phyloP scores from a whole-genome alignment of 2,329 filamentous ascomycete genomes.

The Talaromyces piceae region DNA sequence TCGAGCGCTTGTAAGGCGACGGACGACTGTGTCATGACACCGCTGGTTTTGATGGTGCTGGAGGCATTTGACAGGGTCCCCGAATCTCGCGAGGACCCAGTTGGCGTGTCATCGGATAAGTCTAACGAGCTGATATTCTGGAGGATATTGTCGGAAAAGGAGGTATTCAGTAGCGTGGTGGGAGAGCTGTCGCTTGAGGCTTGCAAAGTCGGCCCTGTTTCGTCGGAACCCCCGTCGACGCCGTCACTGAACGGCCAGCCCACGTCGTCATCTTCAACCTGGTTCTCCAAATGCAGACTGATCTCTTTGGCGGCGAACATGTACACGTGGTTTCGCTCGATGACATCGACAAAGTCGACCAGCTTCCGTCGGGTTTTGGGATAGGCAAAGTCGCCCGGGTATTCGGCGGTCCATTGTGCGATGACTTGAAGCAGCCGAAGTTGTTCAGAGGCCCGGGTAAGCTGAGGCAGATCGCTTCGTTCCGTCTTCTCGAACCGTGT shows the following conservation, averaged over 20 bases:
- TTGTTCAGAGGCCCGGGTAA: conserved; percentile 73
- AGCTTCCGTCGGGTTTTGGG: conserved; percentile 64
- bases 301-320: conserved; percentile 81
- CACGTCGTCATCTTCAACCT: conserved; percentile 81
- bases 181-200: conserved; percentile 36
- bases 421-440: conserved; percentile 76
- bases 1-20: conserved; percentile 44
- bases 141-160: conserved; percentile 26
- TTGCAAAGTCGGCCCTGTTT: conserved; percentile 33
- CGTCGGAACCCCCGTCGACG: conserved; percentile 36
- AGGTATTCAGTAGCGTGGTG: conserved; percentile 23
- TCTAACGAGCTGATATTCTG: conserved; percentile 34
- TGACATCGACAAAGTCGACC: conserved; percentile 63
- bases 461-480: conserved; percentile 60
- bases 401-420: conserved; percentile 80
- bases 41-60: conserved; percentile 31
- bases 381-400: conserved; percentile 88
- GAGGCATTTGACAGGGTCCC: conserved; percentile 33
- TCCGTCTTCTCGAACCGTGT: conserved; percentile 62
- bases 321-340: conserved; percentile 75
- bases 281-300: conserved; percentile 64
- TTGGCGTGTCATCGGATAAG: conserved; percentile 31
- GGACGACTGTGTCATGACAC: conserved; percentile 36
- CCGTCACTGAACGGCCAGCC: conserved; percentile 84
- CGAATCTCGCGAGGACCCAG: conserved; percentile 31